Base-by-base conservation (phyloP, 176 grass and related monocot genomes). In the Puya raimondii region DNA sequence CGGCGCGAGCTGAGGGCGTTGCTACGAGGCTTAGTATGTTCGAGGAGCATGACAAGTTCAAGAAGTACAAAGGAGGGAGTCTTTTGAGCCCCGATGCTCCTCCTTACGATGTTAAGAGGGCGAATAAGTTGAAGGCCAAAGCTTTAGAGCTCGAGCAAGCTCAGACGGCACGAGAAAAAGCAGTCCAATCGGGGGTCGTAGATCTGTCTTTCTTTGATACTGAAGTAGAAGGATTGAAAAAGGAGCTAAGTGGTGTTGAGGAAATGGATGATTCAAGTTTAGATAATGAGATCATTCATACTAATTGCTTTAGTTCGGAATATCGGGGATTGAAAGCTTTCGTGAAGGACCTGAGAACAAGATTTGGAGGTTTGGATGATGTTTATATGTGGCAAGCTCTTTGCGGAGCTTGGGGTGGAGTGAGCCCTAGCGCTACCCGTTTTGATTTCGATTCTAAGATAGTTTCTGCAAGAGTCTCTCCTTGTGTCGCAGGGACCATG, bases 381-480 rank as follows among this genome's bases (percentile, higher is more conserved):
- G 64, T 76, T 49, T 76, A 56, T 18, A 51, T 68, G 11, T 76
- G 64, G 74, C 74, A 76, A 22, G 74, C 74, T 10, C 74, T 76
- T 11, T 76, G 49, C 27, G 74, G 74, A 47, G 74, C 74, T 20
- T 76, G 74, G 74, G 74, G 74, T 11, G 74, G 74, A 22, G 74
- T 76, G 50, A 53, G 49, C 14, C 74, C 74, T 9, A 64, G 64
- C 3, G 15, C 14, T 26, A 54, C 64, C 1, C 63, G 67, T 22
- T 26, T 67, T 10, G 14, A 14, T 53, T 53, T 53, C 51, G 64
- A 76, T 14, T 54, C 64, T 0, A 67, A 12, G 63, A 3, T 76
- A 22, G 50, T 56, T 48, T 22, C 73, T 1, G 73, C 27, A 2
- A 23, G 0, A 76, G 64, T 67, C 23, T 67, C 73, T 23, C 64